Evolutionary conservation across 768 basidiomycete genomes (phyloP).

Genomic region (Russula earlei): DNA sequence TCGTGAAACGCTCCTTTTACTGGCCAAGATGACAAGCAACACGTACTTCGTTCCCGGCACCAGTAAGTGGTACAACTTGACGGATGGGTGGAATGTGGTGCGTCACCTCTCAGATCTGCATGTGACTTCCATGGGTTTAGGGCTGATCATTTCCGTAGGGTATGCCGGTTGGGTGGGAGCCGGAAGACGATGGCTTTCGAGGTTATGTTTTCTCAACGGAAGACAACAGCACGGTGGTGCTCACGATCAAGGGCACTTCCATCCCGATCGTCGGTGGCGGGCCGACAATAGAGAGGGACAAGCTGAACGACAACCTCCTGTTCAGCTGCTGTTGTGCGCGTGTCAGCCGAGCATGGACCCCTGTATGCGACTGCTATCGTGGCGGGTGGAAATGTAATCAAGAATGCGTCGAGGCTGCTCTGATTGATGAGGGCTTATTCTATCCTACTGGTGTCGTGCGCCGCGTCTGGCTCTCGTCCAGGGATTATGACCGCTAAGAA

Average conservation of each 20-base stretch:
- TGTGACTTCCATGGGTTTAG: neutral
- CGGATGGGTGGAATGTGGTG: slow-evolving; percentile 53
- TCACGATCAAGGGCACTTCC: slow-evolving; percentile 92
- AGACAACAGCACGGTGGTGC: slow-evolving; percentile 81
- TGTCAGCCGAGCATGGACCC: slow-evolving; percentile 85
- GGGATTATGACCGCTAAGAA: neutral
- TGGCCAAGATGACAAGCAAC: slow-evolving; percentile 95
- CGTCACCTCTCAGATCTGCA: neutral
- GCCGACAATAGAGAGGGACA: slow-evolving; percentile 81
- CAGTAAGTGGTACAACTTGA: slow-evolving; percentile 69
- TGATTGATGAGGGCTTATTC: slow-evolving; percentile 77
- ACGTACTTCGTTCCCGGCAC: slow-evolving; percentile 66
- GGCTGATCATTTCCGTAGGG: slow-evolving; percentile 31
- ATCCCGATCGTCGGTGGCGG: slow-evolving; percentile 67
- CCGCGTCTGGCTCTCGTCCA: neutral
- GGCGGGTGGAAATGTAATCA: slow-evolving; percentile 70
- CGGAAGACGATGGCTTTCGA: slow-evolving; percentile 77
- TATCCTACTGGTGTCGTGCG: slow-evolving; percentile 79
- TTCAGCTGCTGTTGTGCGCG: slow-evolving; percentile 96
- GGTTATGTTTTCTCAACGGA: slow-evolving; percentile 84
- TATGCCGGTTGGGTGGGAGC: slow-evolving; percentile 83
- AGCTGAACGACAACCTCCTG: slow-evolving; percentile 86
- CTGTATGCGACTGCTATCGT: slow-evolving; percentile 84
- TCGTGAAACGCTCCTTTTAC: slow-evolving; percentile 61
- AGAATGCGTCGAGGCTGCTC: slow-evolving; percentile 67